Base-by-base conservation (phyloP, 768 basidiomycete genomes). In the Mycena leptocephala region DNA sequence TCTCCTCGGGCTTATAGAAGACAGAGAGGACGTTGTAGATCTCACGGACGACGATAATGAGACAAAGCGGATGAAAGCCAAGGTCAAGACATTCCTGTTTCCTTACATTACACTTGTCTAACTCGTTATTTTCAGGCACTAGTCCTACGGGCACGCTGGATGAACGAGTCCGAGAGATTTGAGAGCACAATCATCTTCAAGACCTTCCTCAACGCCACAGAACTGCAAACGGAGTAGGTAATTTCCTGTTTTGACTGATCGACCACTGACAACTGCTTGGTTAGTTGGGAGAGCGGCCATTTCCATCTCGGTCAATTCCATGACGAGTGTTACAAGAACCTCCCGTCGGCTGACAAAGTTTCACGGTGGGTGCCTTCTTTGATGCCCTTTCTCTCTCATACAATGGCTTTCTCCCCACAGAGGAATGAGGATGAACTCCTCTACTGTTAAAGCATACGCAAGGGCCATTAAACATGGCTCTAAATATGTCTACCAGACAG, bases 401-500 rank as follows among this genome's bases (percentile, higher is more conserved):
- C 58, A 48, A 18, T 48, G 16, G 16, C 35, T 35, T 67, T 35
- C n/a, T n/a, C 5, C 18, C 22, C 11, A 30, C 72, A 95, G 95
- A 26, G 91, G 90, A 6, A 82, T 91, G 53, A 91, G 87, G 72
- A 93, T 95, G 93, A 92, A 92, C 79, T 76, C 89, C 8, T 89
- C 91, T 67, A 94, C 95, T 24, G 84, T 97, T 80, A 88, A 89
- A 80, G 87, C 90, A 77, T 98, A 94, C 76, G 87, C 89, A 3
- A 91, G 88, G 75, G 94, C 97, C 1, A 92, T 97, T 58, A 88
- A 88, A 80, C 86, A 89, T 81, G 98, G 98, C 22, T 96, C 97
- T 43, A 99, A 99, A 87, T 98, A 95, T 83, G 94, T 98, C 28
- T 99, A 98, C 83, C 98, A 98, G 82, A 96, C 97, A 0, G 92